phyloP scores from a whole-genome alignment of 495 filamentous ascomycete genomes.

The Penicillium riverlandense region DNA sequence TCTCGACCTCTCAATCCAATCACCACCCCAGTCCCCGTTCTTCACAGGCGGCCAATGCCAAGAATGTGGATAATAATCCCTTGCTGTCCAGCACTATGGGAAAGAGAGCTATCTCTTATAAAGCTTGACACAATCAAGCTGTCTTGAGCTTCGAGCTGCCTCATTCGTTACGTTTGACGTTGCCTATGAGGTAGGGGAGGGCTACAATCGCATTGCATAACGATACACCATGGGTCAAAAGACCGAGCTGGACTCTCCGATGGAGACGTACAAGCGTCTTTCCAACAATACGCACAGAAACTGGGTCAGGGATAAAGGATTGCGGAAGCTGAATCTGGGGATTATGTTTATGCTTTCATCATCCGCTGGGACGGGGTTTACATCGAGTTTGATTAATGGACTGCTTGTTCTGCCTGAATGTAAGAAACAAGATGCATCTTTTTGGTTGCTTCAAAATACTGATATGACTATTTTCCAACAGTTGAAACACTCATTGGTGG shows the following conservation, averaged over 20 bases:
- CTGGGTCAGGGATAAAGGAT: slow-evolving; percentile 17
- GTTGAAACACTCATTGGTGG: slow-evolving; percentile 12
- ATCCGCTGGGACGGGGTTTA: slow-evolving; percentile 19
- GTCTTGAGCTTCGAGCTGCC: neutral
- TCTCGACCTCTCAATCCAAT: slow-evolving; percentile 7
- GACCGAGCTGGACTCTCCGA: slow-evolving; percentile 2
- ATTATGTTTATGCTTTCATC: slow-evolving; percentile 19
- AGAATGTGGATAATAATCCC: slow-evolving; percentile 20
- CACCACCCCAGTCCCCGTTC: neutral
- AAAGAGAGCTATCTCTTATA: too few relatives aligned
- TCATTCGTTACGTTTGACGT: neutral
- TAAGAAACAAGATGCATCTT: slow-evolving; percentile 2
- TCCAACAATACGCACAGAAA: slow-evolving; percentile 15
- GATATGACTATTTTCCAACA: neutral
- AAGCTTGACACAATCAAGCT: too few relatives aligned
- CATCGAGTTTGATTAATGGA: slow-evolving; percentile 19
- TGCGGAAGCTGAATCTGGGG: slow-evolving; percentile 15
- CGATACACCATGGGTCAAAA: slow-evolving; percentile 6
- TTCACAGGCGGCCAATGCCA: neutral
- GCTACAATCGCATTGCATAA: neutral
- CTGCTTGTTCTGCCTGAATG: slow-evolving; percentile 18
- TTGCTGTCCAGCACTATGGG: slow-evolving; percentile 9
- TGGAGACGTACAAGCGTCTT: slow-evolving; percentile 9
- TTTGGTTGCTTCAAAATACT: neutral
- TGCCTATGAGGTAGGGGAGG: too few relatives aligned